phyloP scores from a whole-genome alignment of 2,329 filamentous ascomycete species.

The Bimuria novae-zelandiae region DNA sequence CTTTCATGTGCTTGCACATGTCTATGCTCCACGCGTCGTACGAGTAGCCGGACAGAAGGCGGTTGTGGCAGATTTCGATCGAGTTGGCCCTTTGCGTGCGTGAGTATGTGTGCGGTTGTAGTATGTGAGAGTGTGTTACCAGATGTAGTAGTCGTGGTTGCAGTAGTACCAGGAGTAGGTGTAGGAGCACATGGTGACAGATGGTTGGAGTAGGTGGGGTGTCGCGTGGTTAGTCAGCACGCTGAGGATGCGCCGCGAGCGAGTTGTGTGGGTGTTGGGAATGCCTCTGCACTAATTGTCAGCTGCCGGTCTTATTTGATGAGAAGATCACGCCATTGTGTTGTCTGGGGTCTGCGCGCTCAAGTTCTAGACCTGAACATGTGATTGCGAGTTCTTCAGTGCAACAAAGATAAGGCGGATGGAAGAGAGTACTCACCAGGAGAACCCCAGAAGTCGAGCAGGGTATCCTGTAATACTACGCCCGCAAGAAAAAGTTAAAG shows the following conservation, averaged over 20 bases:
- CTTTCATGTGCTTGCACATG: conserved; percentile 52
- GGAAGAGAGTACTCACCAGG: not conserved
- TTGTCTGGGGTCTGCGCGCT: not conserved
- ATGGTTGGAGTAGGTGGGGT: conserved; percentile 4
- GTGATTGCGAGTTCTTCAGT: too few species aligned
- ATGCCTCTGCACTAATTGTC: conserved; percentile 4
- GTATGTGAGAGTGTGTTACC: conserved; percentile 21
- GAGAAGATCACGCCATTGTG: not conserved
- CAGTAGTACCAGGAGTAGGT: conserved; percentile 55
- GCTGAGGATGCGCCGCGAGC: conserved; percentile 4
- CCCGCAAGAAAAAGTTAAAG: not conserved
- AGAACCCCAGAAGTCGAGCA: not conserved
- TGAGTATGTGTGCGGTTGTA: conserved; percentile 2
- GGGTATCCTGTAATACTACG: not conserved
- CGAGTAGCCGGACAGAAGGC: conserved; percentile 52
- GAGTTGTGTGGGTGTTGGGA: not conserved
- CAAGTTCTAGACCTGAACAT: not conserved
- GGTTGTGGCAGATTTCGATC: conserved; percentile 52
- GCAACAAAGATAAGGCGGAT: not conserved
- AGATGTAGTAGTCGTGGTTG: conserved; percentile 56
- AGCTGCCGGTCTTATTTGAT: not conserved
- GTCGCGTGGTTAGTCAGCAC: conserved; percentile 10
- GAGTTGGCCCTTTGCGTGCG: conserved; percentile 41
- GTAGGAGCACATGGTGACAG: conserved; percentile 50
- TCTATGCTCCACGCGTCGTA: conserved; percentile 55